phyloP scores from a whole-genome alignment of 2,329 filamentous ascomycete species.

The Diplodia intermedia region DNA sequence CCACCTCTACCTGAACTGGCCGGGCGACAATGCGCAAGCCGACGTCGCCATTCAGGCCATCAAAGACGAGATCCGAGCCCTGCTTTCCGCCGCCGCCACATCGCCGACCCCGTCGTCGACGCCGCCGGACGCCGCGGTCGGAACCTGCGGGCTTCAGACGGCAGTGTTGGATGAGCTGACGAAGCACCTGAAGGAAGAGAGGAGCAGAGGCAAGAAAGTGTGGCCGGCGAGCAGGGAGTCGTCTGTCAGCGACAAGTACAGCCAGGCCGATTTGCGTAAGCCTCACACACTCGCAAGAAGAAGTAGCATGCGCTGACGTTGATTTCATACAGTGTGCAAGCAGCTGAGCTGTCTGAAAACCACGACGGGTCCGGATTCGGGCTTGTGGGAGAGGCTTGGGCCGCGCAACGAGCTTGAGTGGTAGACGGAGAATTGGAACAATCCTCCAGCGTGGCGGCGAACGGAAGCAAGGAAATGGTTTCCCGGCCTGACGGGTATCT shows the following conservation, averaged over 20 bases:
- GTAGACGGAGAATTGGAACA: background rate
- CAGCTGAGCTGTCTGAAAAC: conserved; percentile 25
- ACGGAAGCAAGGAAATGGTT: background rate
- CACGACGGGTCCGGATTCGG: conserved; percentile 1
- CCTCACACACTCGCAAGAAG: background rate
- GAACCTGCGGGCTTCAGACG: conserved; percentile 21
- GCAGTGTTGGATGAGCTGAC: conserved; percentile 37
- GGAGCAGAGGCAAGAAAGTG: conserved; percentile 38
- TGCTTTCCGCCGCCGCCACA: conserved; percentile 15
- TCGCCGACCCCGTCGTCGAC: background rate
- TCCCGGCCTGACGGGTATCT: background rate
- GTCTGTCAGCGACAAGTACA: conserved; percentile 36
- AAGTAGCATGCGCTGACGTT: background rate
- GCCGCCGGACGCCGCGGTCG: conserved; percentile 28
- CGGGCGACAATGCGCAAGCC: conserved; percentile 5
- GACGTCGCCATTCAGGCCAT: conserved; percentile 30
- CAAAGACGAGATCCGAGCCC: conserved; percentile 27
- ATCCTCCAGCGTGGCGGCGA: background rate
- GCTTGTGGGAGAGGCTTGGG: conserved; percentile 10
- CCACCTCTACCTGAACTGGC: conserved; percentile 33
- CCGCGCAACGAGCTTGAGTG: conserved; percentile 15
- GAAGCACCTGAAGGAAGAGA: conserved; percentile 40
- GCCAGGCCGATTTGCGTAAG: conserved; percentile 38
- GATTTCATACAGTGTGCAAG: conserved; percentile 20
- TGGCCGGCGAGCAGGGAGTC: conserved; percentile 37